Percentiles rank a stretch among this genome's conserved stretches.
These are phyloP conservation scores for Ophiocordyceps camponoti-floridani DNA, from an alignment of 2,329 filamentous ascomycete genomes.

Conservation along the genomic window DNA sequence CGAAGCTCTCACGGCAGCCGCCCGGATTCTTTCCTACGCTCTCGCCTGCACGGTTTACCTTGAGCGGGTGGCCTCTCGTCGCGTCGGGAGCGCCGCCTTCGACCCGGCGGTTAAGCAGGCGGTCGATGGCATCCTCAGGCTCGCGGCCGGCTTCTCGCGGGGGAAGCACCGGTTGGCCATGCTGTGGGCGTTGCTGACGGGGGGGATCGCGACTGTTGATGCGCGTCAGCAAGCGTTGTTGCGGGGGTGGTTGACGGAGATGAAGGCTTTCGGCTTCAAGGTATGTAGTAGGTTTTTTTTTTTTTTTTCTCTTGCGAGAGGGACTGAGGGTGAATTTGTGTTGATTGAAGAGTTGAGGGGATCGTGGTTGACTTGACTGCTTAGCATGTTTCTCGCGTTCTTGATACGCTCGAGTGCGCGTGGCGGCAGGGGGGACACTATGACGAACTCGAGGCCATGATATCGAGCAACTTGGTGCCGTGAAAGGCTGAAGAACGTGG, in stretches of 20 bases:
- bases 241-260: constrained; percentile 1
- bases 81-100: constrained; percentile 1
- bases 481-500: background rate
- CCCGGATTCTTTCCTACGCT: constrained; percentile 4
- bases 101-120: background rate
- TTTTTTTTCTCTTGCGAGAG: background rate
- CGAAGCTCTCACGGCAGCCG: constrained; percentile 3
- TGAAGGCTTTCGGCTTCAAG: constrained; percentile 3
- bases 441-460: constrained; percentile 3
- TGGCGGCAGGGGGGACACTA: constrained; percentile 2
- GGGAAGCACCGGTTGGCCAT: constrained; percentile 2
- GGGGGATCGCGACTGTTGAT: constrained; percentile 2
- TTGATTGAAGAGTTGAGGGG: background rate
- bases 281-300: background rate
- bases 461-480: constrained; percentile 4
- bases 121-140: constrained; percentile 1
- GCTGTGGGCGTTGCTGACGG: constrained; percentile 2
- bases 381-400: constrained; percentile 3
- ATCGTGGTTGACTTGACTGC: background rate
- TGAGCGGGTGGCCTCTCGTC: constrained; percentile 2
- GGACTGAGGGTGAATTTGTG: too few species aligned
- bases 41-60: constrained; percentile 4
- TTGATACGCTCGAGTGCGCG: constrained; percentile 4
- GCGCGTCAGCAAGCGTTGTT: background rate
- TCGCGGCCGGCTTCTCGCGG: constrained; percentile 2